Percentiles rank a stretch among this genome's conserved stretches.
Evolutionary conservation across 179 eudicot genomes (phyloP).

Genomic region (Amaranthus tricolor): DNA sequence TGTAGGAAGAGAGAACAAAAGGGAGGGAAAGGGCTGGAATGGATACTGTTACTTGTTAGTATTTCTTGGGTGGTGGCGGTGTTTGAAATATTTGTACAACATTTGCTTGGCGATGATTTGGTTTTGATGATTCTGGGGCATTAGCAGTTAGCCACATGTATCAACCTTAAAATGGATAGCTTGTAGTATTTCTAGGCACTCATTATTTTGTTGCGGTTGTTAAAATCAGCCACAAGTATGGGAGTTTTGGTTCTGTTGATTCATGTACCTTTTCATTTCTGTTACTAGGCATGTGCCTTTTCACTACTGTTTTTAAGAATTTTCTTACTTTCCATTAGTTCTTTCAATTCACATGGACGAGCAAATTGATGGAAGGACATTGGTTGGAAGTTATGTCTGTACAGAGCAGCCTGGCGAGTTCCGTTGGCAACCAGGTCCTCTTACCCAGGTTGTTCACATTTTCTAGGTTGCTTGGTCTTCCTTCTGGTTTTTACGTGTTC

Average conservation of each 20-base stretch:
- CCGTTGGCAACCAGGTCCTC: conserved; percentile 99
- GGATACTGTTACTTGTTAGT: too few species aligned
- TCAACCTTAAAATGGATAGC: too few species aligned
- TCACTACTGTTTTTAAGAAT: conserved; percentile 3
- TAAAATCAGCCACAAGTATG: too few species aligned
- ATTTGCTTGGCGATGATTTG: too few species aligned
- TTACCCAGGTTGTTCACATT: conserved; percentile 67
- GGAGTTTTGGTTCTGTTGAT: conserved; percentile 2
- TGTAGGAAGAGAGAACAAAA: too few species aligned
- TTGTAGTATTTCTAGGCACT: too few species aligned
- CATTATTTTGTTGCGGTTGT: too few species aligned
- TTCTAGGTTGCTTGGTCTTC: background rate
- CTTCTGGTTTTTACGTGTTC: conserved; percentile 1
- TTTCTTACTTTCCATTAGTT: conserved; percentile 39
- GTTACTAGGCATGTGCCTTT: background rate
- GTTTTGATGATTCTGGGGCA: too few species aligned
- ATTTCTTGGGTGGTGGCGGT: too few species aligned
- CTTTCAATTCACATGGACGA: conserved; percentile 92
- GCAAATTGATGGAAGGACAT: conserved; percentile 91
- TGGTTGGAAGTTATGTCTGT: conserved; percentile 90
- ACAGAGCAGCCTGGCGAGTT: conserved; percentile 96
- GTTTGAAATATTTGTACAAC: too few species aligned
- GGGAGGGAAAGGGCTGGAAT: too few species aligned
- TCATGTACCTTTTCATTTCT: background rate
- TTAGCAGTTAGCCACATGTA: too few species aligned